A percentile compares a stretch with the other conserved stretches of the same genome.
These are phyloP conservation scores for Pulicaria dysenterica DNA, from an alignment of 129 eudicot species.

Conservation along the genomic window DNA sequence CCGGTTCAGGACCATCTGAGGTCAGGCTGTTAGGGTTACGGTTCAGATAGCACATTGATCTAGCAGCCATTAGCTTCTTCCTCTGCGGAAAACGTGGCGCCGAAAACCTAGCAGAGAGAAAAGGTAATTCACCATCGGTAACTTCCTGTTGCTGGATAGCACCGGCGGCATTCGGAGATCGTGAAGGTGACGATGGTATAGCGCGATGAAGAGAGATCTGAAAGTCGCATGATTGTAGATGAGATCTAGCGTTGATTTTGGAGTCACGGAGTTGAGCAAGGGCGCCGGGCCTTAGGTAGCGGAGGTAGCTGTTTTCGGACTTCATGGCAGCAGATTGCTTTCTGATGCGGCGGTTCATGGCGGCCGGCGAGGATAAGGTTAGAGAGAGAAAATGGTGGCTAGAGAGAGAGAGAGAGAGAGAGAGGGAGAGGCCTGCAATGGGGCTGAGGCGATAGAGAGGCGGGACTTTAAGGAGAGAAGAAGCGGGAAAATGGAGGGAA, in stretches of 20 bases:
- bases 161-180: slow-evolving; percentile 7
- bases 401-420: slow-evolving; percentile 3
- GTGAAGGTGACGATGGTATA: slow-evolving; percentile 26
- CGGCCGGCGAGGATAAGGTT: slow-evolving; percentile 20
- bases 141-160: slow-evolving; percentile 22
- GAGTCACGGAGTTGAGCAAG: slow-evolving; percentile 46
- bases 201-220: slow-evolving; percentile 42
- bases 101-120: slow-evolving; percentile 33
- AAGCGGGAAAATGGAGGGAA: slow-evolving; percentile 37
- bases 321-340: slow-evolving; percentile 7
- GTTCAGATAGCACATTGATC: slow-evolving; percentile 28
- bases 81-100: slow-evolving; percentile 51
- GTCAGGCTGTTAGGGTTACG: slow-evolving; percentile 19
- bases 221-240: slow-evolving; percentile 20
- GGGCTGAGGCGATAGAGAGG: slow-evolving; percentile 1
- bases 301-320: slow-evolving; percentile 24
- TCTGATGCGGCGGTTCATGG: slow-evolving; percentile 46
- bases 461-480: slow-evolving; percentile 32
- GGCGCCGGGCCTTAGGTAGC: slow-evolving; percentile 42
- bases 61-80: slow-evolving; percentile 54
- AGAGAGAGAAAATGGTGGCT: slow-evolving; percentile 16
- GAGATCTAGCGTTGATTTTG: slow-evolving; percentile 53
- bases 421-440: background rate
- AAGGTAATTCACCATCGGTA: slow-evolving; percentile 34
- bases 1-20: slow-evolving; percentile 35